Evolutionary conservation across 768 basidiomycete genomes (phyloP).

Genomic region (Chalciporus sphaerocephalus): DNA sequence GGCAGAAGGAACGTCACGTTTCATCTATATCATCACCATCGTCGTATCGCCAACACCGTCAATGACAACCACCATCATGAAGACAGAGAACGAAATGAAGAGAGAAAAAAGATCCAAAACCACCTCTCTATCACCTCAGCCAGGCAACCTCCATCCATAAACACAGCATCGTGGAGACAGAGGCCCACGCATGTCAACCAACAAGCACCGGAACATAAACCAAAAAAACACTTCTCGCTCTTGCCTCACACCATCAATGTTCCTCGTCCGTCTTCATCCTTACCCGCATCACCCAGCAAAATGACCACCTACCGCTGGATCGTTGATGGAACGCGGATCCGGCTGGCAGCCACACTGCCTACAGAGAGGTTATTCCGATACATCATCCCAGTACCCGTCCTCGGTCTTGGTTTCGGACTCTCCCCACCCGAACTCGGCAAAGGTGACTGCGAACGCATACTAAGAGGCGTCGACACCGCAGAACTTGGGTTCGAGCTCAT

Average conservation of each 20-base stretch:
- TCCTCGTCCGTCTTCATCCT: not conserved
- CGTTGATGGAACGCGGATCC: constrained; percentile 36
- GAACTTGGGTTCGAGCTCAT: constrained; percentile 9
- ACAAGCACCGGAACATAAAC: constrained; percentile 1
- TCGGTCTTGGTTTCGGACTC: constrained; percentile 42
- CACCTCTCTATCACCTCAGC: constrained; percentile 3
- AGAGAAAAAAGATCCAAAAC: constrained; percentile 6
- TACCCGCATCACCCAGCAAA: not conserved
- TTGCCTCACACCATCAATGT: not conserved
- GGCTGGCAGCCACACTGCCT: constrained; percentile 26
- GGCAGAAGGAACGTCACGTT: not conserved
- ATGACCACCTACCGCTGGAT: constrained; percentile 12
- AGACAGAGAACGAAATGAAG: not conserved
- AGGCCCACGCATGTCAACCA: constrained; percentile 13
- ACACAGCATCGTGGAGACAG: constrained; percentile 1
- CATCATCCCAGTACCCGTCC: constrained; percentile 68
- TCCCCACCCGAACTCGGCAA: constrained; percentile 14
- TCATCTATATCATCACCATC: not conserved
- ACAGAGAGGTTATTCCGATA: constrained; percentile 41
- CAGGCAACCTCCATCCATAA: constrained; percentile 7
- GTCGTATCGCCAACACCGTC: not conserved
- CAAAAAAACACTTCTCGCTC: not conserved
- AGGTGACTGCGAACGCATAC: constrained; percentile 19
- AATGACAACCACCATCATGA: constrained; percentile 4
- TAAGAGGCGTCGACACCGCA: constrained; percentile 8